Conservation (phyloP, 2,329 filamentous ascomycete genomes). For the Orbilia javanica region DNA sequence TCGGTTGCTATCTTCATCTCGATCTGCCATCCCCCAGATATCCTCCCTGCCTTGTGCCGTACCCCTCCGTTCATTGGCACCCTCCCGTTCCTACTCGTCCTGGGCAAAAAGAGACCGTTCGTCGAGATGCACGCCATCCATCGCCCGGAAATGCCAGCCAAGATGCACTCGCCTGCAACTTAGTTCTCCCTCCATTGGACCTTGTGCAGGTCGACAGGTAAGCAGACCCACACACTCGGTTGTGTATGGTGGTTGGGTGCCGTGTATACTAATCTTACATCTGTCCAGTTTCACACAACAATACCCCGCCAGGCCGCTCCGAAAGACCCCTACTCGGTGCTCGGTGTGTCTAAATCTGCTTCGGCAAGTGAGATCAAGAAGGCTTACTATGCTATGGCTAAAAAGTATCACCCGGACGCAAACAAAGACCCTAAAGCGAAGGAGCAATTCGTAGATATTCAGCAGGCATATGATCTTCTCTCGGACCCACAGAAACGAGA, state of each 20-base stretch:
- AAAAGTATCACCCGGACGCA: slow-evolving; percentile 97
- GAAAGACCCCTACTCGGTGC: slow-evolving; percentile 86
- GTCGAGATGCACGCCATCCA: not conserved
- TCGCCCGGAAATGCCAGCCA: not conserved
- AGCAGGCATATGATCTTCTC: slow-evolving; percentile 91
- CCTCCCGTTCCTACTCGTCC: slow-evolving; percentile 30
- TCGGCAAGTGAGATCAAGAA: slow-evolving; percentile 93
- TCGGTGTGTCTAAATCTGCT: slow-evolving; percentile 87
- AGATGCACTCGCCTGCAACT: slow-evolving; percentile 6
- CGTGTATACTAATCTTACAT: slow-evolving; percentile 67
- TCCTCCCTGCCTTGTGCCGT: slow-evolving; percentile 5
- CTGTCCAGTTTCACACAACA: slow-evolving; percentile 72
- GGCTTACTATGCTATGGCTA: slow-evolving; percentile 95
- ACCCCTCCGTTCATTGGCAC: slow-evolving; percentile 6
- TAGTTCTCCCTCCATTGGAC: not conserved
- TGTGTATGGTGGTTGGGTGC: slow-evolving; percentile 54
- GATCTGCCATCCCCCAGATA: slow-evolving; percentile 30
- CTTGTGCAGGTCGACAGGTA: slow-evolving; percentile 61
- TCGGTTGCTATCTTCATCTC: slow-evolving; percentile 45
- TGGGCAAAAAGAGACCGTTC: slow-evolving; percentile 9
- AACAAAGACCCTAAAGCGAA: slow-evolving; percentile 96
- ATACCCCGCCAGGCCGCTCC: slow-evolving; percentile 67
- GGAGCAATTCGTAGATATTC: slow-evolving; percentile 92
- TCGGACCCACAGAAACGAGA: slow-evolving; percentile 94
- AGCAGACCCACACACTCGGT: not conserved